These are phyloP conservation scores for Croton laevigatus DNA, from an alignment of 441 rosid species.

Conservation along the genomic window DNA sequence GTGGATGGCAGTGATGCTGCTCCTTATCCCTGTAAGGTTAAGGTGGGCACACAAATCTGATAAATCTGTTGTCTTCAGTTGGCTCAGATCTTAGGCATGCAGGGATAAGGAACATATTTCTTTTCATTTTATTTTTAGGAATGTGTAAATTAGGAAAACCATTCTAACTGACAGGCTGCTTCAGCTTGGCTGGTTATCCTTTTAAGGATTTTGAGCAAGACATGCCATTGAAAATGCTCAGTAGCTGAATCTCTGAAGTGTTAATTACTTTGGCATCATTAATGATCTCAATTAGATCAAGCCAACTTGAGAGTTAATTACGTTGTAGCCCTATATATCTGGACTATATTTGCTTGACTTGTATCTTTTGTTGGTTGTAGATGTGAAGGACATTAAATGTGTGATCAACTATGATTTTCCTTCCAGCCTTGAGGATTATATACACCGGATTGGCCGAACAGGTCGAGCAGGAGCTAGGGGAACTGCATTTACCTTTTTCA, in stretches of 20 bases:
- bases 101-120: constrained; percentile 75
- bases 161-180: constrained; percentile 4
- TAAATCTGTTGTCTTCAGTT: constrained; percentile 79
- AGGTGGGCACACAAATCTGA: constrained; percentile 97
- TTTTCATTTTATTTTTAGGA: constrained; percentile 17
- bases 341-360: constrained; percentile 11
- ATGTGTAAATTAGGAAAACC: constrained; percentile 6
- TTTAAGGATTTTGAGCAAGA: not conserved
- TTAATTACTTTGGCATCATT: not conserved
- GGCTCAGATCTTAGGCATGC: constrained; percentile 71
- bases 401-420: constrained; percentile 98
- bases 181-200: constrained; percentile 3
- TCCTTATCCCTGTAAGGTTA: constrained; percentile 99
- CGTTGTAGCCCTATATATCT: constrained; percentile 4
- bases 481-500: constrained; percentile 82
- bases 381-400: constrained; percentile 98
- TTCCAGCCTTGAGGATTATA: constrained; percentile 81
- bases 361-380: constrained; percentile 40
- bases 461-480: constrained; percentile 99
- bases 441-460: constrained; percentile 95
- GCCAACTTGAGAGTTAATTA: constrained; percentile 6
- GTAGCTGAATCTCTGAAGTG: not conserved
- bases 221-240: constrained; percentile 2
- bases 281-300: constrained; percentile 4
- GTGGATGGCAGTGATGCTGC: constrained; percentile 46